Percentiles rank a stretch among this genome's conserved stretches.
phyloP scores from a whole-genome alignment of 2,329 filamentous ascomycete species.

The Colletotrichum tanaceti region DNA sequence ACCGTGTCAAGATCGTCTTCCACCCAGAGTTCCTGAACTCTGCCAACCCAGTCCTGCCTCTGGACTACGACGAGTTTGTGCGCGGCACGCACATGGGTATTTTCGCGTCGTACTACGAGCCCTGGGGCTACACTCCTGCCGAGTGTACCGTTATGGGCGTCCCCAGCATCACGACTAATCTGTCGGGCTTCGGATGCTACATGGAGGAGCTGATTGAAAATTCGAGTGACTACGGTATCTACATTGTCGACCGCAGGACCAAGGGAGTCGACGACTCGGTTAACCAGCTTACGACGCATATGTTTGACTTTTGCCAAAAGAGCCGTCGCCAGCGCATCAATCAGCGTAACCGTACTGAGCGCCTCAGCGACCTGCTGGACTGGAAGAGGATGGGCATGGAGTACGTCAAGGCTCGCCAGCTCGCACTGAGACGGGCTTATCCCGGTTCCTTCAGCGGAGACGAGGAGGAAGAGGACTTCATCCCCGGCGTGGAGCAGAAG shows the following conservation, averaged over 20 bases:
- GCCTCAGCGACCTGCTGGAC: slow-evolving; percentile 92
- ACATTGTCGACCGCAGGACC: slow-evolving; percentile 94
- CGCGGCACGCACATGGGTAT: slow-evolving; percentile 95
- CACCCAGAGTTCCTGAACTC: slow-evolving; percentile 98
- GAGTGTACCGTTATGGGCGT: slow-evolving; percentile 99
- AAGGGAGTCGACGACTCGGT: slow-evolving; percentile 98
- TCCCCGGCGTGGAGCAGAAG: slow-evolving; percentile 93
- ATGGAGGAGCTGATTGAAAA: slow-evolving; percentile 99
- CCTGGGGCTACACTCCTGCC: slow-evolving; percentile 98
- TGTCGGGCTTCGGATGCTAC: slow-evolving; percentile 98
- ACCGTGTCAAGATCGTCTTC: slow-evolving; percentile 98
- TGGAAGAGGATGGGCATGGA: slow-evolving; percentile 99
- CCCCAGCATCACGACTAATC: slow-evolving; percentile 96
- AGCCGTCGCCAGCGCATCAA: slow-evolving; percentile 97
- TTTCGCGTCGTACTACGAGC: slow-evolving; percentile 98
- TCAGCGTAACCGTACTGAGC: slow-evolving; percentile 95
- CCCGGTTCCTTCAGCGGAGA: slow-evolving; percentile 85
- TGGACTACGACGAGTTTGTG: slow-evolving; percentile 99
- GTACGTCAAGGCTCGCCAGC: slow-evolving; percentile 95
- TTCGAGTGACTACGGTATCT: slow-evolving; percentile 97
- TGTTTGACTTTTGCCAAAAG: slow-evolving; percentile 95
- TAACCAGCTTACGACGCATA: slow-evolving; percentile 90
- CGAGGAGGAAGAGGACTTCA: slow-evolving; percentile 88
- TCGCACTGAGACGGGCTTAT: slow-evolving; percentile 92
- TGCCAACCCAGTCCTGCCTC: slow-evolving; percentile 90